Base-by-base conservation (phyloP, 75 land plant genomes). In the Isoetes taiwanensis region DNA sequence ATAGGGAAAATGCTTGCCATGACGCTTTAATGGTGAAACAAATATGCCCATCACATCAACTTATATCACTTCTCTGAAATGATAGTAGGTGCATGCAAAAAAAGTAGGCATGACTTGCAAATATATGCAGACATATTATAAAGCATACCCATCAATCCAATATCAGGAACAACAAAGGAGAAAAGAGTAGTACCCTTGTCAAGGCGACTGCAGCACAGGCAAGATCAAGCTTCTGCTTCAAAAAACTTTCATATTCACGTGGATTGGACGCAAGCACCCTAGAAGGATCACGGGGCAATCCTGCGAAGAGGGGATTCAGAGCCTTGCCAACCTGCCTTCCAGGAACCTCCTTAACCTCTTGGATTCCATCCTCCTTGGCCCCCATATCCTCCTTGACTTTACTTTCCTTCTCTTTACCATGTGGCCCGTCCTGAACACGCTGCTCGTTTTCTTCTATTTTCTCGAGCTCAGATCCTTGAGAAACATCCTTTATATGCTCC, bases 181-280 rank as follows among this genome's bases (percentile, higher is more conserved):
- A 8, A 2, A 52, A 34, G 31, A 39, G 32, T 40, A 46, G 58
- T 34, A 82, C 87, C 84, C 84, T 59, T 20, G 74, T 39, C 29
- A 79, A 30, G 19, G 88, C 97, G 20, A 84, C 85, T 20, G 89
- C 95, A 11, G 89, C 95, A 41, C 95, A 91, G 32, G 84, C 94
- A 5, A 83, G 34, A 31, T 86, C 70, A 41, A 91, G 89, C 60
- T 67, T 64, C 41, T 67, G 69, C 75, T 79, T 78, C 28, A 91
- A 80, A 8, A 81, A 43, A 39, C 43, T 63, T 68, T 76, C 76
- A 65, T 81, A 79, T 24, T 80, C 95, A 28, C 68, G 76, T 0
- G 80, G 64, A 39, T 72, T 76, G 23, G 25, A 23, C n/a, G n/a
- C n/a, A n/a, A n/a, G n/a, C n/a, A n/a, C n/a, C n/a, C 50, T 30